These are phyloP conservation scores for Setomelanomma holmii DNA, from an alignment of 2,329 filamentous ascomycete species.

Conservation along the genomic window DNA sequence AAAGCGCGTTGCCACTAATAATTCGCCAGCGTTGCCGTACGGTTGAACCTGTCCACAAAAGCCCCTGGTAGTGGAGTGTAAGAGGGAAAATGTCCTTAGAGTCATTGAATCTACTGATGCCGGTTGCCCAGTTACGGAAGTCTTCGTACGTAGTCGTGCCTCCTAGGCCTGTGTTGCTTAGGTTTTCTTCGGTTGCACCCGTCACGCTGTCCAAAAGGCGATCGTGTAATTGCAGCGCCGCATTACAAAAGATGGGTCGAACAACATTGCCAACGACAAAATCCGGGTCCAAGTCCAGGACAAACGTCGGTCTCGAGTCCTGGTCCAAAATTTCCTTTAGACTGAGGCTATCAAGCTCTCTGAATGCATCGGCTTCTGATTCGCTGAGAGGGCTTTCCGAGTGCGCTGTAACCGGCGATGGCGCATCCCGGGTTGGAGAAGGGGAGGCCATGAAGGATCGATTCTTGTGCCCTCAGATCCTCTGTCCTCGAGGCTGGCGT, in stretches of 20 bases:
- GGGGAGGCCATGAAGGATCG: constrained; percentile 10
- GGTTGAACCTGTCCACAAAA: constrained; percentile 42
- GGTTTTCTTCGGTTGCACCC: constrained; percentile 9
- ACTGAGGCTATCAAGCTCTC: constrained; percentile 31
- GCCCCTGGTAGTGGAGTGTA: constrained; percentile 43
- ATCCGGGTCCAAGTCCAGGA: constrained; percentile 42
- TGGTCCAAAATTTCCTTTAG: constrained; percentile 40
- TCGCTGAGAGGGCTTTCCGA: constrained; percentile 2
- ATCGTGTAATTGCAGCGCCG: constrained; percentile 37
- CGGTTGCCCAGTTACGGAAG: constrained; percentile 53
- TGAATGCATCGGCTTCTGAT: constrained; percentile 23
- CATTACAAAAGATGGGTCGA: constrained; percentile 41
- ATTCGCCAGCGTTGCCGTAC: constrained; percentile 39
- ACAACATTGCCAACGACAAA: constrained; percentile 24
- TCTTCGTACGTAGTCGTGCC: constrained; percentile 37
- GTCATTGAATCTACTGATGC: constrained; percentile 53
- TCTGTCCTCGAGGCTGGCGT: background rate
- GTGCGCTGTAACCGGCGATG: constrained; percentile 4
- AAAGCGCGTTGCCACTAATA: constrained; percentile 30
- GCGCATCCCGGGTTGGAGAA: constrained; percentile 3
- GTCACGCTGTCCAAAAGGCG: constrained; percentile 36
- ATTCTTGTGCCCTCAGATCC: background rate
- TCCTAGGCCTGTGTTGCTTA: background rate
- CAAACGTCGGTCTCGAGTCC: constrained; percentile 42
- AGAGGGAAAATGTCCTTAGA: constrained; percentile 56